Evolutionary conservation across 768 basidiomycete species (phyloP), one percentile per base, ranked within the genome.

Genomic region (Nidula microcarpa): DNA sequence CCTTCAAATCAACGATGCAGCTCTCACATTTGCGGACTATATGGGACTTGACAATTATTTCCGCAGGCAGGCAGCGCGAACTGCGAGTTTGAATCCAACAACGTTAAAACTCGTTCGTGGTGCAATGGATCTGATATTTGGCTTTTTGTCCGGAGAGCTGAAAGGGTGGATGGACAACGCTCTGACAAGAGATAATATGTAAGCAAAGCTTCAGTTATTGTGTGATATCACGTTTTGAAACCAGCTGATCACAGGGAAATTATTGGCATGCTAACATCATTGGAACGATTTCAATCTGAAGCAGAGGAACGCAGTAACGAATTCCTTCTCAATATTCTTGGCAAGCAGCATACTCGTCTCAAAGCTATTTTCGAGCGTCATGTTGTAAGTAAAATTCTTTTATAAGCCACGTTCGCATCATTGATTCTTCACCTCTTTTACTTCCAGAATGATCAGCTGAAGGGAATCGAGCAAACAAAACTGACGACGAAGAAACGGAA

Each of bases 1-100:
- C 69, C 73, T 98, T 47, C 94, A 94, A 64, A 89, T 97, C 65
- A 92, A 93, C 57, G 89, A 95, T 55, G 81, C 85, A 17, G 85
- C 85, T 14, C 78, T 94, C 11, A 97, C 96, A 1, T 98, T 94
- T 67, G 96, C 96, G 11, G 96, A 98, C 70, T 94, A 96, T 60
- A 91, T 93, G 84, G 85, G 85, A 44, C 73, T 98, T 54, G 96
- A 98, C 65, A 92, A 85, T 55, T 98, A 97, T 69, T 97, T 97
- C 74, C 80, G 92, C 23, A 76, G 96, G 47, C 92, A 98, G 64
- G 96, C 96, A n/a, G 76, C 87, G 5, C 78, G 91, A 30, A 75
- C 82, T 49, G 79, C 77, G 30, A 81, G 84, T 32, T 75, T 95
- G 43, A 84, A 82, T 54, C 77, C 78, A 51, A 70, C 82, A 6